Percentiles rank a stretch among this genome's conserved stretches.
phyloP scores from a whole-genome alignment of 1,139 yeast genomes.

The Debaryomyces psychrophilus region DNA sequence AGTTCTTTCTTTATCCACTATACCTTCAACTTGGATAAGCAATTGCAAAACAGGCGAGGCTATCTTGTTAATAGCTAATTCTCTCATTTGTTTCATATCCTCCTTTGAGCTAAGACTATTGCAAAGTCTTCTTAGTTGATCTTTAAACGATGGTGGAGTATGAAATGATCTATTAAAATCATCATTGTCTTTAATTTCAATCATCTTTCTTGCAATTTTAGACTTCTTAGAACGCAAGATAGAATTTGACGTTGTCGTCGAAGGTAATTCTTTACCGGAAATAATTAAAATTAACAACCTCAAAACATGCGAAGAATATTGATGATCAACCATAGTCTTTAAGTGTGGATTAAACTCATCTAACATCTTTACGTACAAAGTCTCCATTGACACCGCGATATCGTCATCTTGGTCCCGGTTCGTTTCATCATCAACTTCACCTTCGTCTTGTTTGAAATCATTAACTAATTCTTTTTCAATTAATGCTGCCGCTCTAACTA shows the following conservation, averaged over 20 bases:
- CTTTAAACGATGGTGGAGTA: slow-evolving; percentile 72
- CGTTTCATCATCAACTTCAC: slow-evolving; percentile 33
- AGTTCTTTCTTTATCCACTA: slow-evolving; percentile 68
- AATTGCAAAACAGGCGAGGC: slow-evolving; percentile 90
- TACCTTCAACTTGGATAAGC: slow-evolving; percentile 79
- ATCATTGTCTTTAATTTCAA: slow-evolving; percentile 77
- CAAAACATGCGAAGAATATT: slow-evolving; percentile 86
- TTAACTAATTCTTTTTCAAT: slow-evolving; percentile 66
- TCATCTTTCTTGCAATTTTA: slow-evolving; percentile 90
- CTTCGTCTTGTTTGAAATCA: slow-evolving; percentile 31
- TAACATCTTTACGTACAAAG: slow-evolving; percentile 62
- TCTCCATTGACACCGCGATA: slow-evolving; percentile 58
- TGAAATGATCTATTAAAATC: slow-evolving; percentile 69
- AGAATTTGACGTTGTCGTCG: slow-evolving; percentile 71
- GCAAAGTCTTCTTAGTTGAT: slow-evolving; percentile 54
- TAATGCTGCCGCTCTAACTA: slow-evolving; percentile 74
- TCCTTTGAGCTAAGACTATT: slow-evolving; percentile 41
- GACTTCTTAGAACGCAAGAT: slow-evolving; percentile 84
- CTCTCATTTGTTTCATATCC: slow-evolving; percentile 58
- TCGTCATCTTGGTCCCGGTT: slow-evolving; percentile 38
- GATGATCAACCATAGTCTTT: slow-evolving; percentile 65
- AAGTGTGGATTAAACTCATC: slow-evolving; percentile 67
- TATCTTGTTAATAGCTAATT: slow-evolving; percentile 72
- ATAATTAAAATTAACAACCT: slow-evolving; percentile 71
- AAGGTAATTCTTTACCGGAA: slow-evolving; percentile 81